phyloP scores from a whole-genome alignment of 2,329 filamentous ascomycete genomes.

The Diplodia scrobiculata region DNA sequence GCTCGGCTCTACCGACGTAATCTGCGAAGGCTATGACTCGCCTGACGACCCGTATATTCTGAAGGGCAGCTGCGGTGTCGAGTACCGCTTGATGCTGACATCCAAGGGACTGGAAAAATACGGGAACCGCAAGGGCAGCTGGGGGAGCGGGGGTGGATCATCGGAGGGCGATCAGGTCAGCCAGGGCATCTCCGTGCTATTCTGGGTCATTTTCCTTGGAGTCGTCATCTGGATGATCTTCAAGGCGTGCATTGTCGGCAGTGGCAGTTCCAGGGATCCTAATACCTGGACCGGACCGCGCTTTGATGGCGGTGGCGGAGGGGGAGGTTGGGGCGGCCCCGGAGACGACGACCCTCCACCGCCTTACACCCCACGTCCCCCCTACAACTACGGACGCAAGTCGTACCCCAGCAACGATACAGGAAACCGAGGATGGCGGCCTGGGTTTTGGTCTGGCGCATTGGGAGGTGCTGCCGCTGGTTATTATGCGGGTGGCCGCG shows the following conservation, averaged over 20 bases:
- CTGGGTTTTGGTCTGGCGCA: constrained; percentile 74
- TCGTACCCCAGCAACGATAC: constrained; percentile 34
- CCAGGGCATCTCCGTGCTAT: constrained; percentile 50
- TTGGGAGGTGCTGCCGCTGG: constrained; percentile 68
- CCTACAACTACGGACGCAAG: constrained; percentile 30
- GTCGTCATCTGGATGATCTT: constrained; percentile 66
- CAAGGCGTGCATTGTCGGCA: constrained; percentile 49
- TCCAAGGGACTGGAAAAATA: constrained; percentile 72
- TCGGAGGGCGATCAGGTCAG: constrained; percentile 42
- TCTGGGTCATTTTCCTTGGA: constrained; percentile 63
- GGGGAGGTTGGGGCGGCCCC: constrained; percentile 45
- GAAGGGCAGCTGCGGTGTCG: constrained; percentile 88
- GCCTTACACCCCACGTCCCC: constrained; percentile 48
- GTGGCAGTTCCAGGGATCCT: constrained; percentile 24
- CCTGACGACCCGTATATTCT: constrained; percentile 82
- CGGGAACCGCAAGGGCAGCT: constrained; percentile 56
- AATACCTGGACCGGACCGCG: constrained; percentile 33
- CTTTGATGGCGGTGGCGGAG: constrained; percentile 40
- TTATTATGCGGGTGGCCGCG: constrained; percentile 56
- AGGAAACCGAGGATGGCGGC: constrained; percentile 59
- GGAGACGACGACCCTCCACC: constrained; percentile 57
- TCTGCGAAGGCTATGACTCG: constrained; percentile 83
- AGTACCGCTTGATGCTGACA: constrained; percentile 81
- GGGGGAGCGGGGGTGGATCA: constrained; percentile 42
- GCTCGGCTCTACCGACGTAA: constrained; percentile 82